Percentiles rank a stretch among this genome's conserved stretches.
These are phyloP conservation scores for Geranomyces variabilis DNA, from an alignment of 192 early-diverging fungal genomes.

Conservation along the genomic window DNA sequence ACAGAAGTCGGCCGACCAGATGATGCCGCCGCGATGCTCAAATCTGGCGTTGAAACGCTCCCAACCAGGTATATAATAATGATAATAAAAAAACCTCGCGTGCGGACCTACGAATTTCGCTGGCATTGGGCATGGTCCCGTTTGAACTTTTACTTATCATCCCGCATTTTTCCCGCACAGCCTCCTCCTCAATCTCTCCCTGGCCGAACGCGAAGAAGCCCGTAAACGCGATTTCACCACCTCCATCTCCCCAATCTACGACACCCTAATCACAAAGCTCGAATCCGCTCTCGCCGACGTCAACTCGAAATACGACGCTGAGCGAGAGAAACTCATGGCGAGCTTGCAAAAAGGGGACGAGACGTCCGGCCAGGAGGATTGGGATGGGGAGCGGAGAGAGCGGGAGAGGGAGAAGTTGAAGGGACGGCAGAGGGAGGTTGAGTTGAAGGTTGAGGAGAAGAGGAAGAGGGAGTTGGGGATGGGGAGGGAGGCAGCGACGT, in stretches of 20 bases:
- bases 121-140: too few relatives aligned
- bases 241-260: slow-evolving; percentile 44
- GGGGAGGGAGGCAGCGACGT: slow-evolving; percentile 59
- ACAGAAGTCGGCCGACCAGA: slow-evolving; percentile 42
- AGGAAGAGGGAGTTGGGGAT: slow-evolving; percentile 58
- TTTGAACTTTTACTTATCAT: too few relatives aligned
- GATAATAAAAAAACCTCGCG: too few relatives aligned
- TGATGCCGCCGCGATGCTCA: slow-evolving; percentile 69
- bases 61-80: slow-evolving; percentile 69
- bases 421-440: slow-evolving; percentile 60
- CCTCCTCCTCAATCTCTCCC: slow-evolving; percentile 51
- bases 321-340: slow-evolving; percentile 39
- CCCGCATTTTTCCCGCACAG: too few relatives aligned
- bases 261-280: slow-evolving; percentile 42
- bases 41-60: slow-evolving; percentile 68
- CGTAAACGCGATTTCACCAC: slow-evolving; percentile 33
- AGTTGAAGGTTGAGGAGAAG: slow-evolving; percentile 61
- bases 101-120: too few relatives aligned
- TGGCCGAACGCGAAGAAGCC: slow-evolving; percentile 54
- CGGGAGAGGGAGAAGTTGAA: slow-evolving; percentile 55
- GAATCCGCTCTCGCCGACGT: slow-evolving; percentile 37
- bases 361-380: slow-evolving; percentile 35
- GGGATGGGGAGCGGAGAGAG: slow-evolving; percentile 57
- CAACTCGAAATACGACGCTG: slow-evolving; percentile 47
- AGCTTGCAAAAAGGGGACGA: slow-evolving; percentile 29